Percentiles rank a stretch among this genome's conserved stretches.
Conservation (phyloP, 169 alveolate genomes). For the Ichthyophthirius multifiliis region DNA sequence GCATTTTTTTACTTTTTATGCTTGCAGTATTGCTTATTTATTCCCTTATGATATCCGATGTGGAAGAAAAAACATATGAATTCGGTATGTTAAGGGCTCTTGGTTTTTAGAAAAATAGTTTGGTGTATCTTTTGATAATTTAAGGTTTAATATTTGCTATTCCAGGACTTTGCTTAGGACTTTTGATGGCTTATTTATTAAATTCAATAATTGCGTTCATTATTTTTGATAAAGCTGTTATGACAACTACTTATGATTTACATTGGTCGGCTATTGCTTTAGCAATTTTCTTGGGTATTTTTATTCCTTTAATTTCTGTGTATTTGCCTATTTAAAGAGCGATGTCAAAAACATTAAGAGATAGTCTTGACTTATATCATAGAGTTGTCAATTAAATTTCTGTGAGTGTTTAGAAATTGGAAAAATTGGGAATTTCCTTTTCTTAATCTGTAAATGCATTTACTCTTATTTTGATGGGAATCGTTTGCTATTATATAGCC, state of each 20-base stretch:
- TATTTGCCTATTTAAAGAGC: conserved; percentile 80
- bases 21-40: conserved; percentile 76
- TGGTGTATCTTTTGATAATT: conserved; percentile 38
- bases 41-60: conserved; percentile 84
- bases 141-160: conserved; percentile 72
- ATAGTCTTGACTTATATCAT: conserved; percentile 76
- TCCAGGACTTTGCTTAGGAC: conserved; percentile 78
- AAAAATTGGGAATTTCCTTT: conserved; percentile 81
- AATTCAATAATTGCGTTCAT: conserved; percentile 59
- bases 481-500: conserved; percentile 77
- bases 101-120: conserved; percentile 2
- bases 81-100: conserved; percentile 82
- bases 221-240: conserved; percentile 43
- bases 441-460: conserved; percentile 50
- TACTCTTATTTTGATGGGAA: conserved; percentile 68
- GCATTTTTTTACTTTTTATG: conserved; percentile 69
- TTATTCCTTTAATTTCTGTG: conserved; percentile 74
- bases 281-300: conserved; percentile 58
- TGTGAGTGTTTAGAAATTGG: conserved; percentile 68
- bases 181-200: conserved; percentile 60
- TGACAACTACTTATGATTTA: conserved; percentile 49
- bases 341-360: conserved; percentile 72
- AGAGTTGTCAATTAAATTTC: conserved; percentile 64
- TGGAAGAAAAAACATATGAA: conserved; percentile 86
- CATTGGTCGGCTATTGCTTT: conserved; percentile 52